phyloP scores from a whole-genome alignment of 2,329 filamentous ascomycete genomes.

The Arthrobotrys conoides region DNA sequence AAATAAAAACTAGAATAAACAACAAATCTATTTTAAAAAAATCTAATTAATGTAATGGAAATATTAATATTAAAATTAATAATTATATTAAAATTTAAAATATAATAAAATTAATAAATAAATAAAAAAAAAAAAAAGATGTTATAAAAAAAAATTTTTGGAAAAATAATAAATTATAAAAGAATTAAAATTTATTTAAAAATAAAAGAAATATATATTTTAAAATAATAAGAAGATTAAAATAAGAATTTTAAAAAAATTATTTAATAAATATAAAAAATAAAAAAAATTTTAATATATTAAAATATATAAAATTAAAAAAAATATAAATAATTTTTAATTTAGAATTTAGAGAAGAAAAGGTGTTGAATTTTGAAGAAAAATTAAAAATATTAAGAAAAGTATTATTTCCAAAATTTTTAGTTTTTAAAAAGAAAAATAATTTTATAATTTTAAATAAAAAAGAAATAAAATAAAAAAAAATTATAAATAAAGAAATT shows the following conservation, averaged over 20 bases:
- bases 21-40: too few relatives aligned
- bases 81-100: not conserved
- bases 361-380: not conserved
- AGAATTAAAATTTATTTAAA: too few relatives aligned
- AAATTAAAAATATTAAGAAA: too few relatives aligned
- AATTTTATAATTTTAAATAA: too few relatives aligned
- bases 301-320: not conserved
- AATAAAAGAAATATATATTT: too few relatives aligned
- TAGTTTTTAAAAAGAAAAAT: too few relatives aligned
- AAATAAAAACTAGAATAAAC: too few relatives aligned
- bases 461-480: not conserved
- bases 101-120: not conserved
- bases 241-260: constrained; percentile 3
- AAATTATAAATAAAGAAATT: too few relatives aligned
- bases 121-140: not conserved
- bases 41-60: not conserved
- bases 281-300: not conserved
- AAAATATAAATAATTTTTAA: not conserved
- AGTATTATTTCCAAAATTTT: too few relatives aligned
- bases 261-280: not conserved
- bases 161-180: not conserved
- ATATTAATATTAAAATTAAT: not conserved
- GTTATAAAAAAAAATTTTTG: not conserved
- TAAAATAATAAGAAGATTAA: too few relatives aligned
- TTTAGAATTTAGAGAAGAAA: not conserved